Evolutionary conservation across 306 rosid species (phyloP).

Genomic region (Hippophae rhamnoides): DNA sequence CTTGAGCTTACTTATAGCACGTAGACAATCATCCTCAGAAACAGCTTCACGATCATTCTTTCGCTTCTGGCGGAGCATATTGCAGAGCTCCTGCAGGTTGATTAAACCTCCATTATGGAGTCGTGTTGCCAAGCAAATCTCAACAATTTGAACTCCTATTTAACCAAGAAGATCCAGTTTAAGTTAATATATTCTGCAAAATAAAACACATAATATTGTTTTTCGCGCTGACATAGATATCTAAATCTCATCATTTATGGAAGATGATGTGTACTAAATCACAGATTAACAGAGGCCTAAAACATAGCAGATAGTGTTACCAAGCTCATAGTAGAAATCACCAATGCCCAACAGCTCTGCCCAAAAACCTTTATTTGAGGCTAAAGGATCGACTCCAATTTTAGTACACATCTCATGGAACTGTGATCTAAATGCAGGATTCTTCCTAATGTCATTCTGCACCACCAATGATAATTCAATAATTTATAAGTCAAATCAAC

Average conservation of each 20-base stretch:
- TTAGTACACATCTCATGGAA: too few relatives aligned
- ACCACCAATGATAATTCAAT: too few relatives aligned
- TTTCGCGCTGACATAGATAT: too few relatives aligned
- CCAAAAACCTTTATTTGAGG: too few relatives aligned
- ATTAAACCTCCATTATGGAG: conserved; percentile 88
- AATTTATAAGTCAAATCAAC: too few relatives aligned
- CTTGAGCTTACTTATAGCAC: conserved; percentile 92
- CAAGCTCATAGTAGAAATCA: too few relatives aligned
- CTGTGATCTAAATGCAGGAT: too few relatives aligned
- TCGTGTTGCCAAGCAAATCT: conserved; percentile 86
- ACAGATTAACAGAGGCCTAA: neutral
- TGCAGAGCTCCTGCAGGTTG: conserved; percentile 77
- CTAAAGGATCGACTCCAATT: too few relatives aligned
- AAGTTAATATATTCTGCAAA: neutral
- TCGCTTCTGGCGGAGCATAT: conserved; percentile 58
- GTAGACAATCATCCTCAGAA: conserved; percentile 91
- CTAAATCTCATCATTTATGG: neutral
- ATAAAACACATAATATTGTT: too few relatives aligned
- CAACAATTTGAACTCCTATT: conserved; percentile 93
- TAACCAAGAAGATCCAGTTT: conserved; percentile 35
- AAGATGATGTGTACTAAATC: too few relatives aligned
- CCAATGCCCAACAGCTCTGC: too few relatives aligned
- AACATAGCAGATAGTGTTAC: neutral
- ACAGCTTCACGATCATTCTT: conserved; percentile 79
- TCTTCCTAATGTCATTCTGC: too few relatives aligned